Evolutionary conservation across 441 rosid genomes (phyloP), one percentile per base, ranked within the genome.

Genomic region (Gossypium aridum): DNA sequence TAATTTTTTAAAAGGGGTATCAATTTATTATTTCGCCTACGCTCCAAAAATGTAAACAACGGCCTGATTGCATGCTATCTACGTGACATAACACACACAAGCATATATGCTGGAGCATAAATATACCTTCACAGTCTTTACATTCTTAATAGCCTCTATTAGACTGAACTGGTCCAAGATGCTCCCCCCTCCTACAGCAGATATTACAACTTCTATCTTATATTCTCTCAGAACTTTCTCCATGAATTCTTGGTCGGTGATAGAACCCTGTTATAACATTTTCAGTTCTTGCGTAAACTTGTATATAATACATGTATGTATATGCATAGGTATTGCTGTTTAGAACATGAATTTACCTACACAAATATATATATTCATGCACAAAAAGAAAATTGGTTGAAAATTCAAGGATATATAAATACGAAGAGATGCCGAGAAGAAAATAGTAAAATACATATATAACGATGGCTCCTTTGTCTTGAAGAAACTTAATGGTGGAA

Each of bases 191-290:
- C 89, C 89, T 0, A 77, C 77, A 0, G 81, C 81, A 43, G 87
- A 83, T 64, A 86, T 77, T 31, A 86, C 89, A 1, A 82, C 70
- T 26, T 83, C 89, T 17, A 86, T 86, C 79, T 82, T 62, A 16
- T 83, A 17, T 22, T 80, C 83, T 61, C 22, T 66, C 61, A 85
- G 54, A 8, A 83, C 23, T 51, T 77, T 80, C 80, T 80, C 89
- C 82, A 83, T 77, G 17, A 63, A 31, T 47, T 71, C 74, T 54
- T 25, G 73, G 25, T 83, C 80, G 13, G 17, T 75, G 0, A 77
- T 72, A 7, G 65, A 31, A 7, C 89, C 89, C 89, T 86, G 63
- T n/a, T n/a, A 26, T 22, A 25, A 25, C 7, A 51, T 49, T 49
- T 49, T 49, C 31, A 25, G 10, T 2, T 3, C 5, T 47, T n/a